These are phyloP conservation scores for Carex cristatella DNA, from an alignment of 176 grass and related monocot genomes.

Conservation along the genomic window DNA sequence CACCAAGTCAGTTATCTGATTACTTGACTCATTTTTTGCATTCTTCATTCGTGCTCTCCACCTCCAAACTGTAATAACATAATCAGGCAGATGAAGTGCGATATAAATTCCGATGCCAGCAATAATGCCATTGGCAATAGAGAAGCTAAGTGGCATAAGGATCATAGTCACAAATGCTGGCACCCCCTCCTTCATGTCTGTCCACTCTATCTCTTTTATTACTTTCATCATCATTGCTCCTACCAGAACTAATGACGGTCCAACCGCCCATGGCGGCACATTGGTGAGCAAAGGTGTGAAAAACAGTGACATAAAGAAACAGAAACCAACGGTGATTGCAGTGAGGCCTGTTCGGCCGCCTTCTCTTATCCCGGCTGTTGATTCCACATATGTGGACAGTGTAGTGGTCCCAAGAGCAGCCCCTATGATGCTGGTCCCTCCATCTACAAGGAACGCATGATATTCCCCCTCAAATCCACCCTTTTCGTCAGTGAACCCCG, in stretches of 20 bases:
- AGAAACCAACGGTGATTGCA: background rate
- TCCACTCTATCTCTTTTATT: slow-evolving; percentile 11
- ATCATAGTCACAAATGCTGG: slow-evolving; percentile 5
- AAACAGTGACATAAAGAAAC: background rate
- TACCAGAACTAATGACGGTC: background rate
- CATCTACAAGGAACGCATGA: background rate
- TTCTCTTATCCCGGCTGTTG: background rate
- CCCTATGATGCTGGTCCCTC: background rate
- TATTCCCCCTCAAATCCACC: slow-evolving; percentile 2
- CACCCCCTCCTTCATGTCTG: slow-evolving; percentile 11
- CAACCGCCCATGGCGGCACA: slow-evolving; percentile 1
- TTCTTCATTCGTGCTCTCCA: background rate
- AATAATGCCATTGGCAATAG: slow-evolving; percentile 13
- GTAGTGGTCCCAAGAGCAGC: slow-evolving; percentile 12
- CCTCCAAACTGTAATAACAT: background rate
- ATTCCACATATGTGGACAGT: background rate
- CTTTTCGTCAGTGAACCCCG: background rate
- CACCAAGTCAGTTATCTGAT: background rate
- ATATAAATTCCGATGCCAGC: slow-evolving; percentile 9
- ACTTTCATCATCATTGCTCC: slow-evolving; percentile 22
- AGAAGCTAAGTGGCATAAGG: slow-evolving; percentile 11
- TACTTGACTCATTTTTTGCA: background rate
- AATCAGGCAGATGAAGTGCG: background rate
- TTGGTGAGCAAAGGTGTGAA: background rate
- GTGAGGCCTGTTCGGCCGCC: background rate